Evolutionary conservation across 1,284 basidiomycete genomes (phyloP), one percentile per base, ranked within the genome.

Genomic region (Rhizoctonia solani): DNA sequence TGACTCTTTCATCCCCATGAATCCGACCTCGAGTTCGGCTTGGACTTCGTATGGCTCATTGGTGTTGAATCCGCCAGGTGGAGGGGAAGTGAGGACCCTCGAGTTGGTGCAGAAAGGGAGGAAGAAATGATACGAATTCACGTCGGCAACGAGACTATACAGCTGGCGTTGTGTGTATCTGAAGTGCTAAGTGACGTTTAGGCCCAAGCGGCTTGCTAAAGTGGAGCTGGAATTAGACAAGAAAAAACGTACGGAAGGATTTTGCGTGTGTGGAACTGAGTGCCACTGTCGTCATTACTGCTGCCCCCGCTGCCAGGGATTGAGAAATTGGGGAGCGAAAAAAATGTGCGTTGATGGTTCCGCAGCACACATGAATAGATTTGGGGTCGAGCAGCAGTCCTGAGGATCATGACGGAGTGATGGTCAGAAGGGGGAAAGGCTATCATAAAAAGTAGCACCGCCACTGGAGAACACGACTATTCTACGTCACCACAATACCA

Each of bases 21-120:
- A 98, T 0, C 93, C 93, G 25, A 97, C 90, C 0, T 87, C 87
- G 67, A 98, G 80, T 75, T 98, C 93, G 8, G 91, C 95, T 44
- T 94, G 85, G 79, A 95, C 86, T 47, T 82, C 74, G 66, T 80
- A 82, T 21, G 74, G 76, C 70, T 79, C 74, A 61, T 80, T 77
- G 52, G 76, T 73, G 52, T 70, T 61, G 65, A 72, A 44, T 67
- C 72, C 69, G 66, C 73, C 73, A 42, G 73, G 69, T 27, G 76
- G 72, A 68, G 71, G 72, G 16, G 76, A 75, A 37, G 76, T 76
- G 42, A 95, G 78, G 47, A 97, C 84, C 25, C 85, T 85, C 1
- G 94, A 92, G 30, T 80, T 79, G 16, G 85, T 86, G 79, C 95
- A 98, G 77, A 93, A 98, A 0, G 96, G 96, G 53, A 99, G 81